Conservation (phyloP, 768 basidiomycete genomes). For the Leccinum incarnatum region DNA sequence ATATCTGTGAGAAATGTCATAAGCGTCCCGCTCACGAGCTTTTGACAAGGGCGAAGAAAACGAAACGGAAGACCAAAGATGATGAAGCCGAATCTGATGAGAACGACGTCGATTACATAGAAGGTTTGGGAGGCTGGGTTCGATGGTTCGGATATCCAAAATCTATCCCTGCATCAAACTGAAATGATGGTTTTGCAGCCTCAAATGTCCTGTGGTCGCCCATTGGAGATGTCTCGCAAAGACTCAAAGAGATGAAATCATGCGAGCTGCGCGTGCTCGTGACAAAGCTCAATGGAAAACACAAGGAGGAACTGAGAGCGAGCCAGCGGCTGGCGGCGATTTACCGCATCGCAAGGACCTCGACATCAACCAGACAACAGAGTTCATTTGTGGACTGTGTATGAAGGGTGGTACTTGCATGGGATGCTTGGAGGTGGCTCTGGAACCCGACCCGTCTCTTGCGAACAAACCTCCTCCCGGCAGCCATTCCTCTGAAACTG, state of each 20-base stretch:
- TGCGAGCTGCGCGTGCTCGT: conserved; percentile 57
- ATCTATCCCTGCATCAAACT: conserved; percentile 5
- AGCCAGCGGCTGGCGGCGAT: conserved; percentile 23
- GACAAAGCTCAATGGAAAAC: conserved; percentile 44
- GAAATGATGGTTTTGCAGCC: conserved; percentile 38
- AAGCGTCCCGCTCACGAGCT: conserved; percentile 54
- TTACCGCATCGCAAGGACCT: conserved; percentile 49
- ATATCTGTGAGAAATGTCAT: conserved; percentile 72
- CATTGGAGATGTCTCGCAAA: conserved; percentile 76
- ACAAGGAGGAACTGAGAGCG: conserved; percentile 23
- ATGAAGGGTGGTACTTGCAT: conserved; percentile 78
- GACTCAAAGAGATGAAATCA: conserved; percentile 68
- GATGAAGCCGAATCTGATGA: conserved; percentile 47
- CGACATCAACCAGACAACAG: conserved; percentile 58
- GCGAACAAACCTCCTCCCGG: conserved; percentile 13
- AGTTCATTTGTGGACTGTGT: conserved; percentile 76
- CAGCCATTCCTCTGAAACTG: conserved; percentile 7
- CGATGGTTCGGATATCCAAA: conserved; percentile 57
- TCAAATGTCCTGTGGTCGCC: conserved; percentile 72
- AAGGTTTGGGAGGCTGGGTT: conserved; percentile 74
- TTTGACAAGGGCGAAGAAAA: conserved; percentile 42
- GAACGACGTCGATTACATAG: conserved; percentile 51
- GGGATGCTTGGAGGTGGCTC: conserved; percentile 59
- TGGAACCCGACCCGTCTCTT: conserved; percentile 43
- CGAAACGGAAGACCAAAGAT: conserved; percentile 38